Conservation (phyloP, 2,329 filamentous ascomycete species). For the Hypoxylon sp. region DNA sequence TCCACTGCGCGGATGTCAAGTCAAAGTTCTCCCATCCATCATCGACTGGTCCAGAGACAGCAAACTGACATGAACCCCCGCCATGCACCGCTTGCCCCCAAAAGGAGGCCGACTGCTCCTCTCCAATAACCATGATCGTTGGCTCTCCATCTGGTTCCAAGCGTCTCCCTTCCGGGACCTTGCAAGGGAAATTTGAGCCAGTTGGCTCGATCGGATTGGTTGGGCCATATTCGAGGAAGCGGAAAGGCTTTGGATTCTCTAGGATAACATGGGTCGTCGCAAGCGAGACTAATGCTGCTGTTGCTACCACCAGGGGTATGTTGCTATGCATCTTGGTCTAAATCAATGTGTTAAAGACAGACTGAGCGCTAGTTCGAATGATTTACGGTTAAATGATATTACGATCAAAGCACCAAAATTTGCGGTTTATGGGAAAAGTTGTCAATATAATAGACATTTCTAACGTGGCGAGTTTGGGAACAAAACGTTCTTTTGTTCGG, state of each 20-base stretch:
- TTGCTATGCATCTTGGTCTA: constrained; percentile 3
- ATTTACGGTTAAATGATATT: too few species aligned
- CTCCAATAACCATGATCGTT: constrained; percentile 69
- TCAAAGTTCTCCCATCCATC: constrained; percentile 63
- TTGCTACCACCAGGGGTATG: not conserved
- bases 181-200: constrained; percentile 77
- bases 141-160: constrained; percentile 56
- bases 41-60: constrained; percentile 60
- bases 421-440: not conserved
- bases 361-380: not conserved
- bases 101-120: constrained; percentile 54
- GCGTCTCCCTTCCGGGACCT: constrained; percentile 57
- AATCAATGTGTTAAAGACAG: not conserved
- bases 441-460: not conserved
- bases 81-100: constrained; percentile 73
- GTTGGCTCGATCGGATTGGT: constrained; percentile 69
- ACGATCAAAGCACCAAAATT: too few species aligned
- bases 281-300: constrained; percentile 16
- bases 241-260: constrained; percentile 67
- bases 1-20: constrained; percentile 69
- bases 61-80: constrained; percentile 80
- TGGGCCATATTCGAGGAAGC: constrained; percentile 51
- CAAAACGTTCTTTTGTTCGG: not conserved
- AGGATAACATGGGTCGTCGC: constrained; percentile 71
- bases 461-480: not conserved